Percentiles rank a stretch among this genome's conserved stretches.
phyloP scores from a whole-genome alignment of 352 stramenopile genomes.

The Globisporangium cystogenes region DNA sequence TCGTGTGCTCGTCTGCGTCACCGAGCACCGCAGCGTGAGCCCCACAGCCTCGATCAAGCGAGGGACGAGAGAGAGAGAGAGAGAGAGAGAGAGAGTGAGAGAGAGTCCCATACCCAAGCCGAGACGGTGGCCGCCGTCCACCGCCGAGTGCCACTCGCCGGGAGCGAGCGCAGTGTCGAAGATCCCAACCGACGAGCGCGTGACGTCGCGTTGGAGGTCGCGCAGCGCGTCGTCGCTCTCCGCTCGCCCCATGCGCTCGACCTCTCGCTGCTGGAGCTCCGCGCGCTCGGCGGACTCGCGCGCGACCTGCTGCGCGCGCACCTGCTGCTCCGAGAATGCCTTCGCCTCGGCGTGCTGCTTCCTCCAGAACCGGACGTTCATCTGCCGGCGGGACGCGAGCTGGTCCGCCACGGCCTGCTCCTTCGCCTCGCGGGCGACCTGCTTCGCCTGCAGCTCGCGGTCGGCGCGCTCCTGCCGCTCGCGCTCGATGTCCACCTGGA shows the following conservation, averaged over 20 bases:
- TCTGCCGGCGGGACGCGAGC: conserved; percentile 29
- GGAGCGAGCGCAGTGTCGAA: conserved; percentile 41
- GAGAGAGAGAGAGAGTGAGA: too few species aligned
- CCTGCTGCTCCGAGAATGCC: conserved; percentile 40
- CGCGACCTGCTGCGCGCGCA: conserved; percentile 13
- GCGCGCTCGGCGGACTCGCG: conserved; percentile 21
- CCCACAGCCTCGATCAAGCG: too few species aligned
- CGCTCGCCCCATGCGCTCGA: conserved; percentile 21
- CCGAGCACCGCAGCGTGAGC: not conserved
- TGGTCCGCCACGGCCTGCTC: conserved; percentile 20
- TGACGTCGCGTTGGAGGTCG: conserved; percentile 12
- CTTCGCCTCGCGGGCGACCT: conserved; percentile 11
- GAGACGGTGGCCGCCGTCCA: conserved; percentile 28
- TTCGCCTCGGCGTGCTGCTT: conserved; percentile 51
- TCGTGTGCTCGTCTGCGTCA: conserved; percentile 38
- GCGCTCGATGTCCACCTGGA: conserved; percentile 40
- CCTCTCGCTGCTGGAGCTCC: conserved; percentile 29
- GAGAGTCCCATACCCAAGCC: conserved; percentile 38
- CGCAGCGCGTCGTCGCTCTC: conserved; percentile 14
- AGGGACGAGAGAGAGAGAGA: too few species aligned
- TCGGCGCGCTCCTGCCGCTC: conserved; percentile 30
- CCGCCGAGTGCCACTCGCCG: conserved; percentile 54
- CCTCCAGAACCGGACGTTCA: conserved; percentile 67
- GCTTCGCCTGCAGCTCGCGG: conserved; percentile 31
- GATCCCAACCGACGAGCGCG: conserved; percentile 35